A percentile compares a stretch with the other conserved stretches of the same genome.
Conservation (phyloP, 768 basidiomycete genomes). For the Mycena crocata region DNA sequence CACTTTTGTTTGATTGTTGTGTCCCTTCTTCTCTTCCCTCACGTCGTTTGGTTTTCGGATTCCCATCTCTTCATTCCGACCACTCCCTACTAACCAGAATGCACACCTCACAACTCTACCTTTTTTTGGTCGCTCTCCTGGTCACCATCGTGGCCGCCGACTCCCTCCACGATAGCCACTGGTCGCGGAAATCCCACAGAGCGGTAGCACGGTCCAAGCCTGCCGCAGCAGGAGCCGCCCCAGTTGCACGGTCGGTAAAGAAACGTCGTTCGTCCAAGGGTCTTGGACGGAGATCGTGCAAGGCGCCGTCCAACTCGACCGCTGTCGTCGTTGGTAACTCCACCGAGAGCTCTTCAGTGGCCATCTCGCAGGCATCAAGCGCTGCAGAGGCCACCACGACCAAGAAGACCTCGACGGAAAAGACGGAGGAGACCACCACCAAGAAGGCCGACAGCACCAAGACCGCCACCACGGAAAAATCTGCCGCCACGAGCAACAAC, state of each 20-base stretch:
- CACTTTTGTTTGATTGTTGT: background rate
- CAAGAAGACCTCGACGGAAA: constrained; percentile 39
- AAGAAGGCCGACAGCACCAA: constrained; percentile 33
- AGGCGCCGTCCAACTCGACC: constrained; percentile 21
- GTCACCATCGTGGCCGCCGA: constrained; percentile 33
- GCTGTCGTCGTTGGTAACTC: constrained; percentile 17
- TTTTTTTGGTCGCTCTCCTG: constrained; percentile 41
- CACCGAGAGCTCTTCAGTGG: constrained; percentile 33
- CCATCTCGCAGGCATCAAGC: constrained; percentile 26
- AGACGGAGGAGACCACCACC: constrained; percentile 32
- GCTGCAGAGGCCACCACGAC: constrained; percentile 40
- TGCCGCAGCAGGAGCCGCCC: background rate
- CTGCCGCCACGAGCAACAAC: constrained; percentile 33
- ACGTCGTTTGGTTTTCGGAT: constrained; percentile 14
- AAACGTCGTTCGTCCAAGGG: background rate
- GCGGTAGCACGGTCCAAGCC: constrained; percentile 20
- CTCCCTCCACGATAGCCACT: constrained; percentile 26
- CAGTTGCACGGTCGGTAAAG: constrained; percentile 14
- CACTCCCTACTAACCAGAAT: constrained; percentile 32
- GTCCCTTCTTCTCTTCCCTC: constrained; percentile 3
- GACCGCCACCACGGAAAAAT: constrained; percentile 24
- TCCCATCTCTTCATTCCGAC: constrained; percentile 24
- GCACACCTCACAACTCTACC: constrained; percentile 40
- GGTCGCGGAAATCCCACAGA: constrained; percentile 29
- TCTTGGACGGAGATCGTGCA: constrained; percentile 24